Evolutionary conservation across 1,284 basidiomycete species (phyloP), one percentile per base, ranked within the genome.

Genomic region (Laetiporus sulphureus): DNA sequence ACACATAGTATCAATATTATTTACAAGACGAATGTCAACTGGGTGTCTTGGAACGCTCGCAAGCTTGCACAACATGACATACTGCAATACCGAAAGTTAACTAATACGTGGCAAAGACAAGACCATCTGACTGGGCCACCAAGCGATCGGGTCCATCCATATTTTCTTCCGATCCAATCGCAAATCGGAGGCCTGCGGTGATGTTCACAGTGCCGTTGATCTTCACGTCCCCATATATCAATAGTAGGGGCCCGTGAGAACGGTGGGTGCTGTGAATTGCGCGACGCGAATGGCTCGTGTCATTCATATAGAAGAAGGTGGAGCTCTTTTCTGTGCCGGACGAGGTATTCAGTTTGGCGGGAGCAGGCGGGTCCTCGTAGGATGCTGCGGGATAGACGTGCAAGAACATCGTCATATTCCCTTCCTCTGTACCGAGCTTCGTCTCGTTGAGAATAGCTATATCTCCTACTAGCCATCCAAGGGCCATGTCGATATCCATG

Each of bases 391-490:
- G 73, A 48, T 67, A 60, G 15, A 72, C 65, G 42, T 66, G 67
- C 42, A 79, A 60, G 54, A 75, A 71, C 29, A 71, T 53, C 32
- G 67, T 54, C 12, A 71, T 73, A 49, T 72, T 64, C 13, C 75
- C 74, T 23, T 67, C 65, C 57, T 73, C 70, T 1, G 75, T 78
- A 12, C 53, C 58, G 46, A 80, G 60, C 13, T 52, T 53, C 3
- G 71, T 66, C 44, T 55, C 58, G 25, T 69, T 61, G 20, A 64
- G 60, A 47, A 77, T 58, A 12, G 71, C 59, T 31, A 71, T 65
- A 37, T 74, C 69, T 18, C 78, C 77, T n/a, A 75, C 72, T 40
- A 79, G 67, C 70, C 73, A 79, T n/a, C 77, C 77, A 35, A 69
- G 61, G 48, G 55, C 66, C 5, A 75, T 58, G 48, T 73, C 69